Evolutionary conservation across 2,329 filamentous ascomycete genomes (phyloP), one percentile per base, ranked within the genome.

Genomic region (Endoconidiophora laricicola): DNA sequence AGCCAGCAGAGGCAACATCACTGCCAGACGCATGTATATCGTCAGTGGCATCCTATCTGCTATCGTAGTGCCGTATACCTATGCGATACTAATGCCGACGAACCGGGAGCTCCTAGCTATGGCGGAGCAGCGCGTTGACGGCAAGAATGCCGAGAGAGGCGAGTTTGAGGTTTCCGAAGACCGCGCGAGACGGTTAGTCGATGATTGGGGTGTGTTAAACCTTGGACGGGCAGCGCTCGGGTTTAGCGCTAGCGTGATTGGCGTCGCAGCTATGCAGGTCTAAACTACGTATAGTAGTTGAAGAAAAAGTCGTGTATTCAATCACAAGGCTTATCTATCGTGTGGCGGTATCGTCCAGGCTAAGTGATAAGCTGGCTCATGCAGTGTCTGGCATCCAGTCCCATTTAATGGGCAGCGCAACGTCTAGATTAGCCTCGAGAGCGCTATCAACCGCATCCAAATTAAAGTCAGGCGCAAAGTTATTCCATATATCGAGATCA

Each of bases 401-500:
- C 72, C 71, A 76, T 40, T 72, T 73, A 1, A 71, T 67, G 0
- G 72, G 72, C 10, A 71, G 60, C 0, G 69, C 69, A 46, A 76
- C 71, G 44, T 76, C 73, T 2, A 76, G 60, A 48, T 74, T 74
- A 0, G 71, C 70, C 51, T 74, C 71, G 0, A 76, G 59, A 0
- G 69, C 72, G 16, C 73, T 71, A 55, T 76, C 72, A 22, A 75
- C 69, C 0, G 72, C 72, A 22, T 66, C 66, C 1, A 76, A 56
- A 46, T 76, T 67, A 55, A 76, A 76, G 45, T 61, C 72, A 2
- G 72, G 72, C 45, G 74, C 73, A 23, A 76, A 73, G 41, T 44
- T 53, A 36, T 49, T 53, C 51, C 51, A 53, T 7, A 53, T 53
- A 36, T 53, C 51, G 16, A 53, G 47, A 38, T 53, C 51, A 43